Percentiles rank a stretch among this genome's conserved stretches.
phyloP scores from a whole-genome alignment of 177 flowering plant species.

The Vitis hybrid region DNA sequence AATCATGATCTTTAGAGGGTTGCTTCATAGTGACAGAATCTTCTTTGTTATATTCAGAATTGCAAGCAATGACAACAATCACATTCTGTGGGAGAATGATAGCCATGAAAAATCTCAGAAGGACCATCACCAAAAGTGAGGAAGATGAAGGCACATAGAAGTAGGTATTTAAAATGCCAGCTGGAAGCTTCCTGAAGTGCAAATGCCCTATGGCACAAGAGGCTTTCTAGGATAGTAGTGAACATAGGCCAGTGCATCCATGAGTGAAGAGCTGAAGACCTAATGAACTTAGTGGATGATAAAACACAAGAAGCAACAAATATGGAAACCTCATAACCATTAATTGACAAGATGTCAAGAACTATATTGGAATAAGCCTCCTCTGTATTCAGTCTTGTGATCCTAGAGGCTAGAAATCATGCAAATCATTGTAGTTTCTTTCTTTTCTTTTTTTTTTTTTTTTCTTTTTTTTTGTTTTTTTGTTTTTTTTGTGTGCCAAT shows the following conservation, averaged over 20 bases:
- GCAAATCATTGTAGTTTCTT: no score
- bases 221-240: constrained; percentile 98
- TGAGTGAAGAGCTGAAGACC: no score
- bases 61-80: constrained; percentile 95
- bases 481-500: no score
- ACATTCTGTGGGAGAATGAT: constrained; percentile 60
- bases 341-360: neutral
- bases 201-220: constrained; percentile 96
- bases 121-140: neutral
- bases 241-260: constrained; percentile 96
- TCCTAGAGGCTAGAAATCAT: no score
- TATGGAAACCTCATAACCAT: no score
- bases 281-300: no score
- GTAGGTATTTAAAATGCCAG: constrained; percentile 73
- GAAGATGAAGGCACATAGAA: no score
- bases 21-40: constrained; percentile 99
- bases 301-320: neutral
- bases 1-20: constrained; percentile 97
- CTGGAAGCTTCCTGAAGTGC: constrained; percentile 97
- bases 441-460: no score
- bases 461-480: no score
- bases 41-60: constrained; percentile 98
- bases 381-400: no score
- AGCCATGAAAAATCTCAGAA: constrained; percentile 2
- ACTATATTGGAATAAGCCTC: neutral